Conservation (phyloP, 257 asterid genomes). For the Capsicum rhomboideum region DNA sequence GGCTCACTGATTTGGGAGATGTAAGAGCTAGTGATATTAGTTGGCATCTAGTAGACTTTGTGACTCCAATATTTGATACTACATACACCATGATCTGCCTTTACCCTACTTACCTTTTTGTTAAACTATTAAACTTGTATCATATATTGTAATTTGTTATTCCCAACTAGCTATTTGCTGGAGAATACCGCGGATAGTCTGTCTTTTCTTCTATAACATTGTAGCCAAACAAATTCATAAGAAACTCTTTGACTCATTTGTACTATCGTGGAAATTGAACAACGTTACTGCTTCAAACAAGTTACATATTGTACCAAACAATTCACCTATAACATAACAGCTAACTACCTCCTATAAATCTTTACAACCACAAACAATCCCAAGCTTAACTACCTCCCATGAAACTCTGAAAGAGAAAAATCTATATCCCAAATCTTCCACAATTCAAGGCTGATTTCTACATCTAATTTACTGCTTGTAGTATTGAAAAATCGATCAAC, state of each 20-base stretch:
- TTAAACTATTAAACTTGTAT: not conserved
- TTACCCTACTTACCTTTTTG: not conserved
- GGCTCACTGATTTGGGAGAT: not conserved
- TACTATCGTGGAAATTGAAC: too few species aligned
- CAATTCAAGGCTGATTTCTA: not conserved
- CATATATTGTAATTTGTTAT: not conserved
- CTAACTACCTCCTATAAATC: too few species aligned
- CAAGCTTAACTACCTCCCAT: not conserved
- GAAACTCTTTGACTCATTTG: too few species aligned
- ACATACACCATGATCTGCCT: not conserved
- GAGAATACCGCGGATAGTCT: not conserved
- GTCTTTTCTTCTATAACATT: too few species aligned
- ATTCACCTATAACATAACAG: too few species aligned
- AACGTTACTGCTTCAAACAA: too few species aligned
- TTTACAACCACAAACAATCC: too few species aligned
- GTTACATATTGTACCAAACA: too few species aligned
- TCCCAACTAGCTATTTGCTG: not conserved
- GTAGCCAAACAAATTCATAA: too few species aligned
- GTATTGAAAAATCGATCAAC: not conserved
- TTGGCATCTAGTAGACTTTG: not conserved
- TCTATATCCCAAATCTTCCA: not conserved
- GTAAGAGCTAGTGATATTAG: not conserved
- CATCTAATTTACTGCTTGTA: not conserved
- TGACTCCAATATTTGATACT: not conserved
- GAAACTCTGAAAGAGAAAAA: not conserved